These are phyloP conservation scores for Hydnum rufescens DNA, from an alignment of 768 basidiomycete genomes.

Conservation along the genomic window DNA sequence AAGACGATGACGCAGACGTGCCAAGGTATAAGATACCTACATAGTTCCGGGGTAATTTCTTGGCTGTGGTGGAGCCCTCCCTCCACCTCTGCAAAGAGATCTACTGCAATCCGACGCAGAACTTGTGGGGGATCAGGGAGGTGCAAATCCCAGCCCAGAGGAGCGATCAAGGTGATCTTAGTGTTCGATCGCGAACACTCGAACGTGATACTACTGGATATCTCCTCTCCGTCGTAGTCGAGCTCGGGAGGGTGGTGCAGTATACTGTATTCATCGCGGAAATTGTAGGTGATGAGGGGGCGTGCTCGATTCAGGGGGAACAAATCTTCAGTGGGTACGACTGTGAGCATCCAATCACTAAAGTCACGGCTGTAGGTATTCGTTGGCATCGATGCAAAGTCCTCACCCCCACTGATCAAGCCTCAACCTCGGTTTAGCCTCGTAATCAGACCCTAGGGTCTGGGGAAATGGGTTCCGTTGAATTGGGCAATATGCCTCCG, in stretches of 20 bases:
- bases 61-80: too few relatives aligned
- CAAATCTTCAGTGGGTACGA: not conserved
- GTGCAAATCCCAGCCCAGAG: not conserved
- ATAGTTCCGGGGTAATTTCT: too few relatives aligned
- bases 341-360: not conserved
- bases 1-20: not conserved
- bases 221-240: not conserved
- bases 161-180: not conserved
- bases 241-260: not conserved
- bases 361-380: not conserved
- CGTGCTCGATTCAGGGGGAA: not conserved
- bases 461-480: too few relatives aligned
- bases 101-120: not conserved
- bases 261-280: not conserved
- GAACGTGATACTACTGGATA: not conserved
- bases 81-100: not conserved
- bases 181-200: not conserved
- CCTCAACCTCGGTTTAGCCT: too few relatives aligned
- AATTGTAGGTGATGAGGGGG: not conserved
- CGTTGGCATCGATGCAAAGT: too few relatives aligned
- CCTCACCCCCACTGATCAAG: too few relatives aligned
- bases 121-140: not conserved
- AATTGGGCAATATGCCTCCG: too few relatives aligned
- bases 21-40: not conserved
- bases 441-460: too few relatives aligned